These are phyloP conservation scores for Entelexis sorbosivorans DNA, from an alignment of 1,139 yeast genomes.

Conservation along the genomic window DNA sequence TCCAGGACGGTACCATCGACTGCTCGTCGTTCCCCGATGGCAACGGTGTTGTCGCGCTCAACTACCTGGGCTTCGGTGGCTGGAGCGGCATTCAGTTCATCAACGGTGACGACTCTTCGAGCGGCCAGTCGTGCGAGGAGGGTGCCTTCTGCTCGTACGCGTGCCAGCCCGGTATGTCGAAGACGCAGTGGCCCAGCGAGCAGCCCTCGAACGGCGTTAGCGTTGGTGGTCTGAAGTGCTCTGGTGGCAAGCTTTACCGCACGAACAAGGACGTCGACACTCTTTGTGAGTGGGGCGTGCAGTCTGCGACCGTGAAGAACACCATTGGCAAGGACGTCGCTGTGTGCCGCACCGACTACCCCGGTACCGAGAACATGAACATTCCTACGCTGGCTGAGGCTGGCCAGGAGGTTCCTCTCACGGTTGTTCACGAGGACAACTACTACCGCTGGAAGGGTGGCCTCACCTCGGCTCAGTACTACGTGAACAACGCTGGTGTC, in stretches of 20 bases:
- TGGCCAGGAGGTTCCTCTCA: slow-evolving; percentile 53
- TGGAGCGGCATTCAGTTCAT: slow-evolving; percentile 71
- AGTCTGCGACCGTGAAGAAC: slow-evolving; percentile 58
- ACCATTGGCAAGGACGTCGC: slow-evolving; percentile 58
- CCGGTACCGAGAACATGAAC: slow-evolving; percentile 97
- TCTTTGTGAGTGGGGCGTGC: slow-evolving; percentile 77
- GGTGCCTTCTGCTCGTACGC: slow-evolving; percentile 95
- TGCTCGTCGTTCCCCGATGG: slow-evolving; percentile 82
- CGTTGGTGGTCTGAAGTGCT: slow-evolving; percentile 80
- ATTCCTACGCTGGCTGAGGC: slow-evolving; percentile 74
- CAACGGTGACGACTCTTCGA: slow-evolving; percentile 42
- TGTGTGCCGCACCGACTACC: slow-evolving; percentile 95
- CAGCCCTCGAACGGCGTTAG: slow-evolving; percentile 85
- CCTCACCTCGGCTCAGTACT: slow-evolving; percentile 87
- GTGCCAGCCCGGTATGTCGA: slow-evolving; percentile 92
- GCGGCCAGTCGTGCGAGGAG: slow-evolving; percentile 58
- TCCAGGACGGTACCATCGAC: slow-evolving; percentile 68
- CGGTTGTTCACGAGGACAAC: slow-evolving; percentile 64
- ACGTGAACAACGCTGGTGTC: slow-evolving; percentile 94
- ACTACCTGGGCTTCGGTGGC: slow-evolving; percentile 77
- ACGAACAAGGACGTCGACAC: slow-evolving; percentile 50
- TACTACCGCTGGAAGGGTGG: slow-evolving; percentile 79
- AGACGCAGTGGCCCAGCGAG: slow-evolving; percentile 85
- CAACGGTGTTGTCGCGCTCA: slow-evolving; percentile 76
- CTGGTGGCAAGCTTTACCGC: slow-evolving; percentile 65